phyloP scores from a whole-genome alignment of 2,329 filamentous ascomycete species.

The Fusarium marasasianum region DNA sequence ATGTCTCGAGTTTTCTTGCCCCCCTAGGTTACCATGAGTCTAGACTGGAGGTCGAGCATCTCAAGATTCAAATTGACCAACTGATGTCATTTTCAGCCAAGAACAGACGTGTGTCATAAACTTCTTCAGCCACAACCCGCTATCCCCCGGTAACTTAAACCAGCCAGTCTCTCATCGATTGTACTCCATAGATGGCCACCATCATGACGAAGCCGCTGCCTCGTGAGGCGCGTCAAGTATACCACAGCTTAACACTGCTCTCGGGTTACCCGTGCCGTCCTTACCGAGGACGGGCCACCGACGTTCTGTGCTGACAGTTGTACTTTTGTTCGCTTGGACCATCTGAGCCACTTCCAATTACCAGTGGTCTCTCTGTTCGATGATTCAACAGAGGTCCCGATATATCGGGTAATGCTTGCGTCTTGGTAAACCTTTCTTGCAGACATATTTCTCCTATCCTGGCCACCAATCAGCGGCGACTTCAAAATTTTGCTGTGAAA shows the following conservation, averaged over 20 bases:
- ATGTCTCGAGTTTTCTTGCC: background rate
- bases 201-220: background rate
- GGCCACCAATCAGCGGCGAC: background rate
- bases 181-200: background rate
- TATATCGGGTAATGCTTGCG: background rate
- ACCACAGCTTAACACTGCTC: background rate
- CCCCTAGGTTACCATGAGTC: background rate
- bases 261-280: background rate
- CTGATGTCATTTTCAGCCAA: constrained; percentile 8
- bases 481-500: background rate
- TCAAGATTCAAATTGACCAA: background rate
- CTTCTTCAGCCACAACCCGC: constrained; percentile 1
- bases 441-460: background rate
- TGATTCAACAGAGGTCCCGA: background rate
- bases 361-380: background rate
- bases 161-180: background rate
- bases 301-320: background rate
- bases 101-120: background rate
- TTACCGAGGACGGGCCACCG: background rate
- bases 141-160: background rate
- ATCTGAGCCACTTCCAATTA: background rate
- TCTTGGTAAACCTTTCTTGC: background rate
- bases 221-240: background rate
- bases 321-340: background rate
- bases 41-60: background rate